Evolutionary conservation across 805 yeast species (phyloP).

Genomic region (Hemisphaericaspora nanyangensis): DNA sequence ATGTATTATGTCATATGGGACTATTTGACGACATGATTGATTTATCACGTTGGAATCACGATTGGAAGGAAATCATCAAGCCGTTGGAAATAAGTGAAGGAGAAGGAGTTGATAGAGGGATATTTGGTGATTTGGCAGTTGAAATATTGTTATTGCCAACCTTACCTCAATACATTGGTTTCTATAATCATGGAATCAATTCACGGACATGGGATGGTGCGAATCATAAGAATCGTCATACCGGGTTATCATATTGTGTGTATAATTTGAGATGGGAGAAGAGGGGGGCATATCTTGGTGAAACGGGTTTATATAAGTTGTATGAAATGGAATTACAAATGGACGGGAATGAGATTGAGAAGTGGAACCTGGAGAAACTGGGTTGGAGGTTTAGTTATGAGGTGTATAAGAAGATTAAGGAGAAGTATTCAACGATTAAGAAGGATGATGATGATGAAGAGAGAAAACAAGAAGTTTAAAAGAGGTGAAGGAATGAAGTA

Average conservation of each 20-base stretch:
- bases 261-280: constrained; percentile 50
- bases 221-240: constrained; percentile 46
- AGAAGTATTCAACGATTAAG: too few species aligned
- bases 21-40: constrained; percentile 34
- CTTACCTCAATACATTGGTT: constrained; percentile 60
- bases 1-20: constrained; percentile 75
- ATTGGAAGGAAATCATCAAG: constrained; percentile 19
- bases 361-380: constrained; percentile 13
- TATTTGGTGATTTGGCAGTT: constrained; percentile 51
- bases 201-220: constrained; percentile 67
- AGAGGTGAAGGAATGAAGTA: too few species aligned
- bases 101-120: constrained; percentile 8
- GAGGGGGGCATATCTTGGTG: constrained; percentile 24
- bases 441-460: constrained; percentile 2
- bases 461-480: background rate
- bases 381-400: constrained; percentile 33
- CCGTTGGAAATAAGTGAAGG: background rate
- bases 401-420: constrained; percentile 23
- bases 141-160: constrained; percentile 65
- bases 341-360: constrained; percentile 18
- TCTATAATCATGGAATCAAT: constrained; percentile 62
- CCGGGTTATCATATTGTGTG: constrained; percentile 73
- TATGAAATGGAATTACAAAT: constrained; percentile 22
- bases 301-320: constrained; percentile 25
- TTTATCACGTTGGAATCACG: constrained; percentile 28